Conservation (phyloP, 345 rosid species). For the Eutrema heterophyllum region DNA sequence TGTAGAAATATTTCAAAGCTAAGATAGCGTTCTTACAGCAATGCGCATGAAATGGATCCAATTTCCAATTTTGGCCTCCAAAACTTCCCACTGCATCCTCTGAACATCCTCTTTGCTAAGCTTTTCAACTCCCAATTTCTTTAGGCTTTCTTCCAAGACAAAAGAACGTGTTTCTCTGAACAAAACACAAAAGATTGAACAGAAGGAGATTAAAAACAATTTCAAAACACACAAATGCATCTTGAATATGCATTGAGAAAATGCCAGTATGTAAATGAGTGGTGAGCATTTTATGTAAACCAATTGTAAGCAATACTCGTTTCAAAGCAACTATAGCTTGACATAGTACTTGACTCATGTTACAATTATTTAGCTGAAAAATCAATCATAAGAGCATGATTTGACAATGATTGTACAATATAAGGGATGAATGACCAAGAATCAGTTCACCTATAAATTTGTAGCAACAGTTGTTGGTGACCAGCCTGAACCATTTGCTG, state of each 20-base stretch:
- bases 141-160: conserved; percentile 83
- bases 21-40: conserved; percentile 57
- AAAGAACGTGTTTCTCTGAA: conserved; percentile 80
- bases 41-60: conserved; percentile 99
- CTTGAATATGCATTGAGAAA: background rate
- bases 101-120: conserved; percentile 97
- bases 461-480: conserved; percentile 66
- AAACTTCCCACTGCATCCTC: conserved; percentile 96
- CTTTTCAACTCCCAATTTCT: conserved; percentile 90
- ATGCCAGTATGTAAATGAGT: conserved; percentile 1
- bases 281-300: background rate
- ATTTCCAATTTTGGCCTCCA: conserved; percentile 95
- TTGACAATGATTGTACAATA: background rate
- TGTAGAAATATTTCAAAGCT: background rate
- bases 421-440: background rate
- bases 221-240: conserved; percentile 18
- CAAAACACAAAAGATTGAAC: conserved; percentile 1
- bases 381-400: background rate
- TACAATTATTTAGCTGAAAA: background rate
- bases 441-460: conserved; percentile 57
- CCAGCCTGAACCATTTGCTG: conserved; percentile 95
- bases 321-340: background rate
- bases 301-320: background rate
- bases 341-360: background rate
- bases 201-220: conserved; percentile 1